phyloP scores from a whole-genome alignment of 345 rosid species.

The Boechera stricta region DNA sequence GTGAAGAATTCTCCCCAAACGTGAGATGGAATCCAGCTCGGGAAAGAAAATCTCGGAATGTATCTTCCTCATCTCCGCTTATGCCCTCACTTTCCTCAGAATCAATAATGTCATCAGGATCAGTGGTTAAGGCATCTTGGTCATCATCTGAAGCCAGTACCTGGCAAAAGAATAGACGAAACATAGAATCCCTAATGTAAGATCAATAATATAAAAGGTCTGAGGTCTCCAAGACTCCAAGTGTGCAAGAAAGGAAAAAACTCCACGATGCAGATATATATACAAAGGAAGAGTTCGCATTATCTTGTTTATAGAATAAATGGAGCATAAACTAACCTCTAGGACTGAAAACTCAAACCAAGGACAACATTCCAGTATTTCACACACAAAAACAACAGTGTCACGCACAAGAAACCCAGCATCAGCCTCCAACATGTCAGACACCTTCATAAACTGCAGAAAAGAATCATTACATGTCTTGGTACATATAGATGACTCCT shows the following conservation, averaged over 20 bases:
- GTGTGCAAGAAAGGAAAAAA: conserved; percentile 16
- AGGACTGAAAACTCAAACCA: conserved; percentile 96
- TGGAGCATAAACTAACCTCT: conserved; percentile 67
- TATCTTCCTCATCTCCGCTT: conserved; percentile 98
- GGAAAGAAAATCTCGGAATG: conserved; percentile 92
- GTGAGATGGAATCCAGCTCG: conserved; percentile 98
- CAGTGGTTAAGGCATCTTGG: conserved; percentile 97
- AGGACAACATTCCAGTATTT: conserved; percentile 94
- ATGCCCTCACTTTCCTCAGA: conserved; percentile 97
- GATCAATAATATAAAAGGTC: conserved; percentile 16
- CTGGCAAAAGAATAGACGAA: conserved; percentile 53
- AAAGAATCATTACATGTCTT: conserved; percentile 99
- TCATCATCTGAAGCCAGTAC: conserved; percentile 97
- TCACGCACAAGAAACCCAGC: conserved; percentile 99
- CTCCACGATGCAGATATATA: conserved; percentile 18
- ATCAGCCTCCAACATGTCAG: conserved; percentile 98
- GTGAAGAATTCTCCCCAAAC: conserved; percentile 88
- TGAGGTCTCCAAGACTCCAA: conserved; percentile 1
- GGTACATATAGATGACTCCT: conserved; percentile 99
- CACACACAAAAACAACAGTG: conserved; percentile 98
- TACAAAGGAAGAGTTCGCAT: conserved; percentile 9
- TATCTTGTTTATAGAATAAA: conserved; percentile 9
- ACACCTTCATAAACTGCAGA: conserved; percentile 97
- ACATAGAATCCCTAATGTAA: conserved; percentile 16
- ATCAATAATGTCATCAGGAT: conserved; percentile 98